These are phyloP conservation scores for Metarhizium rileyi DNA, from an alignment of 2,329 filamentous ascomycete species.

Conservation along the genomic window DNA sequence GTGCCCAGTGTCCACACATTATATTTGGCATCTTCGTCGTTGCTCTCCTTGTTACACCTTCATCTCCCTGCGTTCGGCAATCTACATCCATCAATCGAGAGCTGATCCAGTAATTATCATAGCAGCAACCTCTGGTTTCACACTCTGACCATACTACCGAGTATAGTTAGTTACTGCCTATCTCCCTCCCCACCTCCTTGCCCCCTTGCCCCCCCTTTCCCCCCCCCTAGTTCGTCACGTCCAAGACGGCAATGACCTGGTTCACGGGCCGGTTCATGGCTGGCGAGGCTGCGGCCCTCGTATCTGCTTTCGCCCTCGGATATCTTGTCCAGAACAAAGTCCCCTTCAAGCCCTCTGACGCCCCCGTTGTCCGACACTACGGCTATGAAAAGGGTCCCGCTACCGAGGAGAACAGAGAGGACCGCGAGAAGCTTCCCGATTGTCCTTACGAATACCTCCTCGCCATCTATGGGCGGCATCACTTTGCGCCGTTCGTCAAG, in stretches of 20 bases:
- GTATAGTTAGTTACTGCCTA: no score
- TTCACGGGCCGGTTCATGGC: not conserved
- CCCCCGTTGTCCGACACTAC: not conserved
- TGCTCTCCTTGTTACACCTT: no score
- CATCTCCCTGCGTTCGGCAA: no score
- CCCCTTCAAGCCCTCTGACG: not conserved
- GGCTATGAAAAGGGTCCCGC: not conserved
- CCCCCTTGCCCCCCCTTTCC: not conserved
- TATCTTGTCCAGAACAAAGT: not conserved
- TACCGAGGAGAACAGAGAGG: not conserved
- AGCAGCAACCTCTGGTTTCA: no score
- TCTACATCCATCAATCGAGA: no score
- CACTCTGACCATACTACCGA: no score
- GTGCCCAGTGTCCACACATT: no score
- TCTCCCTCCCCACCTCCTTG: no score
- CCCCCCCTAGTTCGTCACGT: not conserved
- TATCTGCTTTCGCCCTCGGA: conserved; percentile 2
- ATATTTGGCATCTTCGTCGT: no score
- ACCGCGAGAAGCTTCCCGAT: not conserved
- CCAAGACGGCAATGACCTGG: not conserved
- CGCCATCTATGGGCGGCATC: conserved; percentile 8
- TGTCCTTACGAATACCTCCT: conserved; percentile 11
- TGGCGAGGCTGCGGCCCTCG: not conserved
- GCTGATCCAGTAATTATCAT: no score
- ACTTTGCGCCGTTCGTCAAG: conserved; percentile 8